Conservation (phyloP, 805 yeast species). For the Metschnikowia lachancei region DNA sequence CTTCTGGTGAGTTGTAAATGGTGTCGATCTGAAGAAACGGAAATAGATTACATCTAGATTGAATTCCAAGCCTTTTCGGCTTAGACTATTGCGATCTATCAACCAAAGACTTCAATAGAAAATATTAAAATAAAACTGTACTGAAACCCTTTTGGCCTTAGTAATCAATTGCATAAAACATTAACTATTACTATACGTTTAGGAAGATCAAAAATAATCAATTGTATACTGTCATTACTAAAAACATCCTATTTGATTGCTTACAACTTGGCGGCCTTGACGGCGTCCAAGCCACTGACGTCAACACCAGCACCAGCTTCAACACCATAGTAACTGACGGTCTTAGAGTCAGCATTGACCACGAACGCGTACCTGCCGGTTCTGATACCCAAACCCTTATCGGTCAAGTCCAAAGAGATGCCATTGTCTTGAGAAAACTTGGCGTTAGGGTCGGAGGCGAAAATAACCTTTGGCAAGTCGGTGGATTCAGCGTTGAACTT, state of each 20-base stretch:
- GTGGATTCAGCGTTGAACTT: slow-evolving; percentile 9
- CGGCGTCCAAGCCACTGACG: slow-evolving; percentile 38
- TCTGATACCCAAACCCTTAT: slow-evolving; percentile 38
- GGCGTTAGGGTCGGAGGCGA: slow-evolving; percentile 42
- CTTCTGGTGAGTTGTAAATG: slow-evolving; percentile 55
- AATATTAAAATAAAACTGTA: background rate
- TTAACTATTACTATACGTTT: too few relatives aligned
- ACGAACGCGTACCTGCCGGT: slow-evolving; percentile 42
- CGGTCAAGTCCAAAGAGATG: slow-evolving; percentile 35
- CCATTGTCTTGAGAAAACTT: slow-evolving; percentile 30
- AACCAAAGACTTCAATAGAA: background rate
- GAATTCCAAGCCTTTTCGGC: background rate
- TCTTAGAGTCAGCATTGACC: slow-evolving; percentile 41
- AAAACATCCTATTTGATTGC: background rate
- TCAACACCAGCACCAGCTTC: slow-evolving; percentile 34
- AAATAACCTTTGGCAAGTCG: slow-evolving; percentile 28
- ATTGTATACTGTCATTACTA: background rate
- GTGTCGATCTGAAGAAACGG: background rate
- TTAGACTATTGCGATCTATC: too few relatives aligned
- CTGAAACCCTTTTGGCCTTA: too few relatives aligned
- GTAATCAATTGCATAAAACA: too few relatives aligned
- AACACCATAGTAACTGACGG: slow-evolving; percentile 37
- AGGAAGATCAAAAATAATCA: too few relatives aligned
- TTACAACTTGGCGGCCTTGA: slow-evolving; percentile 36
- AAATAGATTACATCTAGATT: background rate